Conservation (phyloP, 148 eudicot genomes). For the Dysphania ambrosioides region DNA sequence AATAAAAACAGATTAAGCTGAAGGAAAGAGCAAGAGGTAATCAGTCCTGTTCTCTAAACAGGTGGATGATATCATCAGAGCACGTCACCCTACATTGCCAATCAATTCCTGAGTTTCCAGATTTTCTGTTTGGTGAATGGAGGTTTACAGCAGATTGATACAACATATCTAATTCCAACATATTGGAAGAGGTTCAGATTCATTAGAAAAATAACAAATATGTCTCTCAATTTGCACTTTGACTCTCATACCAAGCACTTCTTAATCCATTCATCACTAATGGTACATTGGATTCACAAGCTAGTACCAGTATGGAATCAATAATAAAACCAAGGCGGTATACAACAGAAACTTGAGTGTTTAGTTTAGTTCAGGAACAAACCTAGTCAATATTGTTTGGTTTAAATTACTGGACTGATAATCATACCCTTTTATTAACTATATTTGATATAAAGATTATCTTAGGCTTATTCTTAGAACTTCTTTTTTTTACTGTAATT, state of each 20-base stretch:
- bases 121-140: background rate
- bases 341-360: no score
- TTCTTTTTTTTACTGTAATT: no score
- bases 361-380: no score
- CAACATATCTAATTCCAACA: background rate
- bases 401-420: no score
- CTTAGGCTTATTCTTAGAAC: no score
- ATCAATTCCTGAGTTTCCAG: background rate
- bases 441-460: no score
- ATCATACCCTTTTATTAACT: no score
- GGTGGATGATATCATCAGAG: background rate
- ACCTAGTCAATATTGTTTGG: no score
- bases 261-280: background rate
- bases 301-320: no score
- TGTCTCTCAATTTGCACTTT: background rate
- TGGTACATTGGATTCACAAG: no score
- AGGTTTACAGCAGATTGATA: background rate
- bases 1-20: background rate
- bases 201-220: background rate
- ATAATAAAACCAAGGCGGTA: no score
- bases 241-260: background rate
- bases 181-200: background rate
- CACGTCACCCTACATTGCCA: background rate
- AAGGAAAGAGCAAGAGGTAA: background rate
- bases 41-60: background rate